Base-by-base conservation (phyloP, 768 basidiomycete genomes). In the Naganishia vishniacii region DNA sequence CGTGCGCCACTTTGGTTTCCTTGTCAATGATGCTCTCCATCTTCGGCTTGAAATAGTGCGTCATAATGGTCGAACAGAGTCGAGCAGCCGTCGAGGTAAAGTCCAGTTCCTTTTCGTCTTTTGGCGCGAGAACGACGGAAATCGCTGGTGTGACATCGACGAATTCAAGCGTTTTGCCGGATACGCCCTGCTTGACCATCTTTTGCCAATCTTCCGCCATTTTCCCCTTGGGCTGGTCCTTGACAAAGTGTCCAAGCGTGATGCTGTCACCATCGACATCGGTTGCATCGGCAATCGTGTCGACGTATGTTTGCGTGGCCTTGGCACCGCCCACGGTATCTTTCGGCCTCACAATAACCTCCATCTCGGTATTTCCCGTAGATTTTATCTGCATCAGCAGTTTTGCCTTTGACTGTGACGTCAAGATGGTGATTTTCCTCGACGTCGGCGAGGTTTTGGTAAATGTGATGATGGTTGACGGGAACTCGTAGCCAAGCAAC, bases 401-500 rank as follows among this genome's bases (percentile, higher is more conserved):
- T 78, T 90, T 92, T 63, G 89, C 92, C 84, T 97, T 94, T 20
- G 86, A 88, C 1, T 88, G 83, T 25, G 91, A 93, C 67, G 89
- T 92, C 28, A 95, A 79, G 42, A 97, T 86, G 34, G 81, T 80
- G 20, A 98, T 79, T 72, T 84, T 88, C 60, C 86, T 81, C 18
- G n/a, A 23, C 11, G 41, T 87, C 3, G 42, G 32, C 18, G 71
- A 68, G 7, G 69, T 67, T 51, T 68, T 67, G 63, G 86, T 83
- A 71, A 98, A 88, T 20, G 97, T 80, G 64, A 93, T 82, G 29
- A 97, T 81, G 0, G 94, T 97, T 0, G 91, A 91, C 2, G 94
- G 95, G 73, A 98, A 98, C 78, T 99, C 94, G 77, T 92, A 98
- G 15, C 93, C 94, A 41, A 98, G 83, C 18, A 99, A 81, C 89